phyloP scores from a whole-genome alignment of 352 stramenopile species.

The Phytophthora sojae region DNA sequence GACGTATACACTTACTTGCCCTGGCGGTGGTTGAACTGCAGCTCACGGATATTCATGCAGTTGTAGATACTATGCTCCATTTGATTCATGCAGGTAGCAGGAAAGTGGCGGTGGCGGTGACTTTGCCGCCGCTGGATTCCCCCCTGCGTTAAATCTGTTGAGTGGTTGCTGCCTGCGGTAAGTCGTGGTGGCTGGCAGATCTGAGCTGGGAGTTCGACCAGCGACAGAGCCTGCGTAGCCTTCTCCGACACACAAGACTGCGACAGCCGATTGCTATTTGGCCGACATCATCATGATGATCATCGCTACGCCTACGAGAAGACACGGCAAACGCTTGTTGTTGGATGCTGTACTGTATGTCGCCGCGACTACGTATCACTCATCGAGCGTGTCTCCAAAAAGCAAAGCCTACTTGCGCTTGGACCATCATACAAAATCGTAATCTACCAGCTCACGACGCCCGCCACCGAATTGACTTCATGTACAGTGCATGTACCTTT shows the following conservation, averaged over 20 bases:
- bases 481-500: too few species aligned
- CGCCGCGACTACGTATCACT: neutral
- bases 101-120: neutral
- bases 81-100: slow-evolving; percentile 6
- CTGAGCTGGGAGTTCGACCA: too few species aligned
- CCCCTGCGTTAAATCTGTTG: neutral
- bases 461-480: neutral
- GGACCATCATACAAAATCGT: neutral
- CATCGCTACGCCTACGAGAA: too few species aligned
- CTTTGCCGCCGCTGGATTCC: slow-evolving; percentile 4
- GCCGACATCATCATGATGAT: too few species aligned
- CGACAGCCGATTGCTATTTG: neutral
- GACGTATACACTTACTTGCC: neutral
- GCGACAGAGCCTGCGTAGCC: neutral
- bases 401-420: neutral
- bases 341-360: neutral
- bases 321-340: neutral
- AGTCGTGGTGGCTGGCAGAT: too few species aligned
- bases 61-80: slow-evolving; percentile 1
- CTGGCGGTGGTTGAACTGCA: slow-evolving; percentile 8
- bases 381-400: neutral
- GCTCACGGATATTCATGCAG: neutral
- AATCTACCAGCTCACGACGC: neutral
- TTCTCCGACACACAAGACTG: neutral
- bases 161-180: too few species aligned